Base-by-base conservation (phyloP, 805 yeast genomes). In the Sugiyamaella boreocaroliniensis region DNA sequence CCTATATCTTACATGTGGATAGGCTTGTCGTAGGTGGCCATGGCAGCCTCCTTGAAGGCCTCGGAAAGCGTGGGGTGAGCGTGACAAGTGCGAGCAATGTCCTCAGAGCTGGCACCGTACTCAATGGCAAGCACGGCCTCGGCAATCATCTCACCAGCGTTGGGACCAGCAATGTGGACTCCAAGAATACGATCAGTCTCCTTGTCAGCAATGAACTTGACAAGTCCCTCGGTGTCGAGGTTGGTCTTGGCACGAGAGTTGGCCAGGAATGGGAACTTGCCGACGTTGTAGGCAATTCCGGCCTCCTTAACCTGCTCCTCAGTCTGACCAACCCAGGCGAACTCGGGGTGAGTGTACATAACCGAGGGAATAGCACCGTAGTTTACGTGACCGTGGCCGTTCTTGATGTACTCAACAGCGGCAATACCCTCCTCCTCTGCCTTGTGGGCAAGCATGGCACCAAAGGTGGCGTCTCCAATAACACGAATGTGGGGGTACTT, bases 351-450 rank as follows among this genome's bases (percentile, higher is more conserved):
- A 48, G 98, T 85, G 80, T 93, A 93, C 99, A 93, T 93, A 61
- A 93, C 99, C 37, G 97, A 82, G 61, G 99, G 99, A 64, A 93
- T 93, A 76, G 87, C 95, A 64, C 84, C 95, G 75, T 93, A 93
- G 83, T 93, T 93, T 62, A 93, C 98, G 71, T 93, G 99, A 55
- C 99, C 99, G 69, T 86, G 86, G 61, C 98, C 99, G 62, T 73
- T 73, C 78, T 89, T 89, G 71, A 93, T 81, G 77, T 82, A 87
- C 76, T 93, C 99, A 60, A 80, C 98, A 61, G 96, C 98, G 54
- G 99, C 99, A 63, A 93, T 85, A 74, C 97, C 99, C 79, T 93
- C 99, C 72, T 93, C 99, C 79, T 93, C 99, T 58, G 99, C 99
- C 80, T 93, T 93, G 81, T 93, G 99, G 60, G 99, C 99, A 75